Conservation (phyloP, 441 rosid genomes). For the Pelargonium myrrhifolium region DNA sequence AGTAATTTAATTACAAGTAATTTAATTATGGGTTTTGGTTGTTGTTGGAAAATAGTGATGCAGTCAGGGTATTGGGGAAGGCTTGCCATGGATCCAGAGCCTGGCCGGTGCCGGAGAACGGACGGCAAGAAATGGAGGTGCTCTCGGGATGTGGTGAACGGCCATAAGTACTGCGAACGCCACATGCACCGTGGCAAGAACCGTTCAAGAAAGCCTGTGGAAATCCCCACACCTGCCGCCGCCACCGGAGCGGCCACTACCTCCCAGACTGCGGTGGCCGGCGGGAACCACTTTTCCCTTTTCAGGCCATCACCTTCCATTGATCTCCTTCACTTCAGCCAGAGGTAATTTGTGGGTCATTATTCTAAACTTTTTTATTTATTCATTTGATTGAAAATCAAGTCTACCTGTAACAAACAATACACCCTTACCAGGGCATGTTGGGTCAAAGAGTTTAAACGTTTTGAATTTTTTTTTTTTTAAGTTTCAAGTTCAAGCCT, state of each 20-base stretch:
- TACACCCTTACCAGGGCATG: too few relatives aligned
- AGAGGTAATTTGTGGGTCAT: slow-evolving; percentile 34
- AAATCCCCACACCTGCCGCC: slow-evolving; percentile 28
- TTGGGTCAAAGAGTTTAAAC: too few relatives aligned
- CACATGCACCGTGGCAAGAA: slow-evolving; percentile 99
- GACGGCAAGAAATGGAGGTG: slow-evolving; percentile 99
- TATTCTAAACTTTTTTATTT: background rate
- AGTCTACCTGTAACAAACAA: too few relatives aligned
- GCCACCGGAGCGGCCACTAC: slow-evolving; percentile 9
- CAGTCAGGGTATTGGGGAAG: slow-evolving; percentile 78
- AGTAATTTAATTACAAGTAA: too few relatives aligned
- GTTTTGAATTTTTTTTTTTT: too few relatives aligned
- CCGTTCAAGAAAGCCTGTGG: slow-evolving; percentile 99
- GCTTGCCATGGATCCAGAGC: slow-evolving; percentile 88
- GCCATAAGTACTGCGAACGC: slow-evolving; percentile 80
- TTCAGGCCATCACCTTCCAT: slow-evolving; percentile 46
- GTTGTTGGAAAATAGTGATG: slow-evolving; percentile 21
- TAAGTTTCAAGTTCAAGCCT: too few relatives aligned
- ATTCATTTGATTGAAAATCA: too few relatives aligned
- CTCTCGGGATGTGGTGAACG: slow-evolving; percentile 78
- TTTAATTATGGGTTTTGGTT: background rate
- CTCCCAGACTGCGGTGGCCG: slow-evolving; percentile 26
- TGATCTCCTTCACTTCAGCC: slow-evolving; percentile 49
- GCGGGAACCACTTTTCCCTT: slow-evolving; percentile 36
- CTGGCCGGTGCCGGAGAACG: slow-evolving; percentile 89